Percentiles rank a stretch among this genome's conserved stretches.
Conservation (phyloP, 1,284 basidiomycete genomes). For the Ustilago cynodontis region DNA sequence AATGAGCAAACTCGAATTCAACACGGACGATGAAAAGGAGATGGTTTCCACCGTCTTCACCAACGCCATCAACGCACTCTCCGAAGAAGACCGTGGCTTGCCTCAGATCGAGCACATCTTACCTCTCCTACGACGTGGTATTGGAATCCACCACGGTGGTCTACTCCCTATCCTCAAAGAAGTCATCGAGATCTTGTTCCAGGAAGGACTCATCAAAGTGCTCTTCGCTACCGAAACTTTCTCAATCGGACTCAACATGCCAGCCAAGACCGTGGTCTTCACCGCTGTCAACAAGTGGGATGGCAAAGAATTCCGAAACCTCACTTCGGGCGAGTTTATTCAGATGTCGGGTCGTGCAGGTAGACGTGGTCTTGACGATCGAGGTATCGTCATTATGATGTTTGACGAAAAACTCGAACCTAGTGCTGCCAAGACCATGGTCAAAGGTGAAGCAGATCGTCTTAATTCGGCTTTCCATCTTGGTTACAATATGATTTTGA, state of each 20-base stretch:
- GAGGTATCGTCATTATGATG: conserved; percentile 99
- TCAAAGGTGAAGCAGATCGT: conserved; percentile 97
- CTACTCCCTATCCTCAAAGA: conserved; percentile 97
- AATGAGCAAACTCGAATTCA: conserved; percentile 96
- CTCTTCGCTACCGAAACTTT: conserved; percentile 99
- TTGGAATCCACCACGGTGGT: conserved; percentile 98
- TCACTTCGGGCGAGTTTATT: conserved; percentile 73
- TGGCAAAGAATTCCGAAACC: conserved; percentile 90
- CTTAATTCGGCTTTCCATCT: conserved; percentile 98
- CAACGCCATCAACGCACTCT: conserved; percentile 91
- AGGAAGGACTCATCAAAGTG: conserved; percentile 98
- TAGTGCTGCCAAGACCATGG: conserved; percentile 91
- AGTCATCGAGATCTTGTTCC: conserved; percentile 99
- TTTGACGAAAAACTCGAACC: conserved; percentile 98
- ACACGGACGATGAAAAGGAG: conserved; percentile 90
- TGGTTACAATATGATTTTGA: conserved; percentile 99
- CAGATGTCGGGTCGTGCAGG: conserved; percentile 97
- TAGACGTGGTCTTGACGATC: conserved; percentile 94
- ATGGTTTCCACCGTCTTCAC: conserved; percentile 90
- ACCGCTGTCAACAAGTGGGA: conserved; percentile 96
- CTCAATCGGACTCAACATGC: conserved; percentile 99
- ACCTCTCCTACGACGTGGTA: conserved; percentile 92
- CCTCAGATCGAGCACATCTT: conserved; percentile 95
- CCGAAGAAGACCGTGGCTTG: conserved; percentile 86
- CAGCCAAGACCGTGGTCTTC: conserved; percentile 99